Percentiles rank a stretch among this genome's conserved stretches.
Evolutionary conservation across 768 basidiomycete genomes (phyloP).

Genomic region (Lactarius vividus): DNA sequence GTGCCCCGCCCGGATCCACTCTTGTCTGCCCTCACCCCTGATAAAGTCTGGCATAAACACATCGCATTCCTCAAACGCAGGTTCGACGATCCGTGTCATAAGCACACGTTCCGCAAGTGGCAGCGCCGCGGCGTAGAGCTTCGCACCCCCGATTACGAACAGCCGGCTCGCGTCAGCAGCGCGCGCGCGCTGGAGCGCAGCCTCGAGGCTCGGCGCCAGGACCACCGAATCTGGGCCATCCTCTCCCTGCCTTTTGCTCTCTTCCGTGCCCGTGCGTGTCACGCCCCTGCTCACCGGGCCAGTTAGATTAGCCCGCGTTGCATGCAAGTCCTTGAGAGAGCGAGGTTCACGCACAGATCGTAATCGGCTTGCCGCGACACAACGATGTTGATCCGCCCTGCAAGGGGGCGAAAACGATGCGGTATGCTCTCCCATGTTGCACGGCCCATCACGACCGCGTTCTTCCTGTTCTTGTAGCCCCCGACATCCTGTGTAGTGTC

Average conservation of each 20-base stretch:
- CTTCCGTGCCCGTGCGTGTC: not conserved
- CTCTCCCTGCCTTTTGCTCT: not conserved
- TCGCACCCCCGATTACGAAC: conserved; percentile 93
- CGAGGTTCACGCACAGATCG: conserved; percentile 50
- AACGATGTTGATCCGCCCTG: conserved; percentile 73
- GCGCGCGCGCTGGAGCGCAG: conserved; percentile 27
- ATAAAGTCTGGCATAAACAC: conserved; percentile 79
- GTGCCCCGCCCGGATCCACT: conserved; percentile 61
- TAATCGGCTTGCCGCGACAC: conserved; percentile 60
- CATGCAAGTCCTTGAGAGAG: not conserved
- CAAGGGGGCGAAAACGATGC: conserved; percentile 73
- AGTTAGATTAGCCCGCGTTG: conserved; percentile 12
- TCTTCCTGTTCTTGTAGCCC: conserved; percentile 37
- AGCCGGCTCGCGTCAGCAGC: conserved; percentile 43
- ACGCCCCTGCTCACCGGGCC: not conserved
- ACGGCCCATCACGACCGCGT: conserved; percentile 91
- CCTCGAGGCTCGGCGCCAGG: conserved; percentile 44
- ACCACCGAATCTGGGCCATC: conserved; percentile 33
- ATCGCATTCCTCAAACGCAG: conserved; percentile 80
- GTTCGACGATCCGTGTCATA: conserved; percentile 76
- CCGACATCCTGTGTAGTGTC: conserved; percentile 39
- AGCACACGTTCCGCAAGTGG: conserved; percentile 73
- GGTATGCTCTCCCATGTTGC: conserved; percentile 99
- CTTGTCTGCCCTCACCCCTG: conserved; percentile 26
- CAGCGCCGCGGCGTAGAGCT: conserved; percentile 73